Conservation (phyloP, 1,284 basidiomycete species). For the Hemileia vastatrix region DNA sequence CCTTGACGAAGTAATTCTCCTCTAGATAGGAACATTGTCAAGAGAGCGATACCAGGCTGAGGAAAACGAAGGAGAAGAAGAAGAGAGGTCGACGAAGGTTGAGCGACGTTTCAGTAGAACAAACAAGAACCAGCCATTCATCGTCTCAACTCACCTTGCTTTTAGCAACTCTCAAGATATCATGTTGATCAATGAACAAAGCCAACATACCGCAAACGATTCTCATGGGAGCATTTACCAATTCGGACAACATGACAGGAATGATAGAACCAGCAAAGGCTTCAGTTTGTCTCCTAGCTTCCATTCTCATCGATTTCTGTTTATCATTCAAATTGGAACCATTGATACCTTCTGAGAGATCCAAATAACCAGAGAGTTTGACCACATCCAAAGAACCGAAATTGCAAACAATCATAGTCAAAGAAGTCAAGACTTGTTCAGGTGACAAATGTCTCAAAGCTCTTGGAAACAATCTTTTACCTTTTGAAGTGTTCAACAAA, state of each 20-base stretch:
- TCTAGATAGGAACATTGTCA: slow-evolving; percentile 83
- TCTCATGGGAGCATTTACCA: slow-evolving; percentile 33
- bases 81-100: too few relatives aligned
- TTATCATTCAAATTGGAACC: not conserved
- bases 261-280: slow-evolving; percentile 39
- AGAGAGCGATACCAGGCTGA: slow-evolving; percentile 80
- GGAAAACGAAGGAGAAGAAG: too few relatives aligned
- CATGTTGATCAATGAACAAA: slow-evolving; percentile 39
- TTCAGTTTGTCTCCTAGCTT: slow-evolving; percentile 36
- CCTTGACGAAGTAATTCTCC: slow-evolving; percentile 80
- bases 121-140: not conserved
- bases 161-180: slow-evolving; percentile 34
- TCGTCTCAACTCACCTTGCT: slow-evolving; percentile 22
- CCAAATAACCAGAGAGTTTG: not conserved
- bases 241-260: slow-evolving; percentile 38
- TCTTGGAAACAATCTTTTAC: slow-evolving; percentile 82
- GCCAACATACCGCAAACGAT: slow-evolving; percentile 43
- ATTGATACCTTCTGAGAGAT: not conserved
- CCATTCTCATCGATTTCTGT: slow-evolving; percentile 9
- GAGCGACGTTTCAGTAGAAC: not conserved
- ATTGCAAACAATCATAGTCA: slow-evolving; percentile 85
- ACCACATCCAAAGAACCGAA: slow-evolving; percentile 83
- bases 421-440: slow-evolving; percentile 69
- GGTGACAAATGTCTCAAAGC: slow-evolving; percentile 74
- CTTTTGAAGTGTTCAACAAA: slow-evolving; percentile 76